Evolutionary conservation across 768 basidiomycete species (phyloP), one percentile per base, ranked within the genome.

Genomic region (Trametes cinnabarina): DNA sequence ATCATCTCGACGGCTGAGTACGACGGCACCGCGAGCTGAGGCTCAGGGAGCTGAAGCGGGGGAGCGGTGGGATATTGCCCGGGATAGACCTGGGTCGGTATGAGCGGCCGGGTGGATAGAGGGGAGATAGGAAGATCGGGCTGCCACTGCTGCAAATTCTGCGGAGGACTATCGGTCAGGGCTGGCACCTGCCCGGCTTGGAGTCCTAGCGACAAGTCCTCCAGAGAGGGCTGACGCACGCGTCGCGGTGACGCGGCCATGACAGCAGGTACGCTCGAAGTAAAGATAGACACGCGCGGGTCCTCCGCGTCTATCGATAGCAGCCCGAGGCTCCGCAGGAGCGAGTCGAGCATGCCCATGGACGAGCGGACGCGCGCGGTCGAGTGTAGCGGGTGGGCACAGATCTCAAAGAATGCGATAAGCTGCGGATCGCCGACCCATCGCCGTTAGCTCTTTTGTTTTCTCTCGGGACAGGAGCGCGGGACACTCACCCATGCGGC

Each of bases 371-470:
- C 77, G 44, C 89, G 81, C 46, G 76, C 72, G 2, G 73, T 71
- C 0, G 82, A 79, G 68, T 87, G 81, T 43, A 74, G 64, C 11
- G 88, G 88, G 68, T 90, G 87, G 0, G 85, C 79, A 59, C 83
- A 88, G 55, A 88, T 71, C 67, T 90, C 87, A 60, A 90, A 91
- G 60, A 89, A 71, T 11, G 88, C 81, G 39, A 91, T 70, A 34
- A 92, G 70, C 88, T 90, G 55, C 39, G 15, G 34, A 32, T 28
- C 35, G 26, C 40, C 26, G 7, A 6, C 6, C 20, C 39, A 3
- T 15, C 2, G 30, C 47, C 55, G 55, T 48, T 20, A 41, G 35
- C 32, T n/a, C 11, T 23, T 12, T 9, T 5, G 15, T 40, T 54
- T 39, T 14, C 3, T 25, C 2, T n/a, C 19, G 19, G 10, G 15